Conservation (phyloP, 345 rosid species). For the Moringa oleifera region DNA sequence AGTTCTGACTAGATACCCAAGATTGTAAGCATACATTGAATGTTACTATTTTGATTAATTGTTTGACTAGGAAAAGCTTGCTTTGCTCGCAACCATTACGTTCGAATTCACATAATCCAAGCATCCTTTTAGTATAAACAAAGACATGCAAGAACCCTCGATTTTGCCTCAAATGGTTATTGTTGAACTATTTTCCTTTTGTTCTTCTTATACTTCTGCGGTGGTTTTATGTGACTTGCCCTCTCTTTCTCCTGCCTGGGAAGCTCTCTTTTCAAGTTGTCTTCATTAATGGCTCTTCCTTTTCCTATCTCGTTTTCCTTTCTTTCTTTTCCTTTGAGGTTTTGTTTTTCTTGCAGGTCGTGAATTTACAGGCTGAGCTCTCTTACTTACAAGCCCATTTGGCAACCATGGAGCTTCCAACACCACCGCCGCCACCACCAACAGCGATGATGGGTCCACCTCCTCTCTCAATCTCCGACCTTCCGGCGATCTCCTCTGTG, state of each 20-base stretch:
- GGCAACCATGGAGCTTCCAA: slow-evolving; percentile 54
- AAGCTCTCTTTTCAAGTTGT: too few species aligned
- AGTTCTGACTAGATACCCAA: too few species aligned
- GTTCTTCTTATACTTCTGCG: too few species aligned
- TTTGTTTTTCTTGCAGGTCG: slow-evolving; percentile 60
- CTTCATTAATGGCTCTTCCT: slow-evolving; percentile 31
- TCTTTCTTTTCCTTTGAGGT: too few species aligned
- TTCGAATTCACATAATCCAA: slow-evolving; percentile 37
- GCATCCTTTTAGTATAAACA: slow-evolving; percentile 13
- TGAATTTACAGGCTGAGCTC: slow-evolving; percentile 80
- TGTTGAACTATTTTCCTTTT: too few species aligned
- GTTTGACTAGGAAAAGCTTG: too few species aligned
- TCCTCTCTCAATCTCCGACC: slow-evolving; percentile 68
- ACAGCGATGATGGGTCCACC: slow-evolving; percentile 16
- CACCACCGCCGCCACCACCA: slow-evolving; percentile 44
- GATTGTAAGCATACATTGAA: too few species aligned
- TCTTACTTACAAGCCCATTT: slow-evolving; percentile 76
- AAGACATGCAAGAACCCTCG: too few species aligned
- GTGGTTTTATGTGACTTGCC: too few species aligned
- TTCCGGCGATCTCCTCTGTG: slow-evolving; percentile 48
- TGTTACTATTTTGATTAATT: too few species aligned
- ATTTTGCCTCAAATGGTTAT: too few species aligned
- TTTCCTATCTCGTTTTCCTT: background rate
- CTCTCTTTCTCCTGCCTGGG: too few species aligned
- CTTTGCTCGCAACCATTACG: slow-evolving; percentile 41